A percentile compares a stretch with the other conserved stretches of the same genome.
phyloP scores from a whole-genome alignment of 2,329 filamentous ascomycete species.

The Penicillium nordicum region DNA sequence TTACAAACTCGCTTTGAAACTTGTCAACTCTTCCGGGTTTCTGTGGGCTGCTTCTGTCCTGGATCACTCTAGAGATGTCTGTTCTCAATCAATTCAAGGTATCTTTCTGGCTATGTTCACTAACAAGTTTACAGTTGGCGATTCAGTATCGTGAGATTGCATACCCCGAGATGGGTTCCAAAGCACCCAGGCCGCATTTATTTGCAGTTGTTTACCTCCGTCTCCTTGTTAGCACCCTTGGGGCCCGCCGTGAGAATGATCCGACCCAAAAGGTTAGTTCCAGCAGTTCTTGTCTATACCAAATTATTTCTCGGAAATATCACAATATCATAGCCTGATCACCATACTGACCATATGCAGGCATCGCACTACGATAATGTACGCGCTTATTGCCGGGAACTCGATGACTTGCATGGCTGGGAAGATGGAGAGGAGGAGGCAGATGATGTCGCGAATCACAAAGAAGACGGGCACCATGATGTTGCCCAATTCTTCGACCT shows the following conservation, averaged over 20 bases:
- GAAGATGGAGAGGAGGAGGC: background rate
- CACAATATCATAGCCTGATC: background rate
- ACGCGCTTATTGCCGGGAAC: background rate
- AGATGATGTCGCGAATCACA: background rate
- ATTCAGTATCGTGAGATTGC: background rate
- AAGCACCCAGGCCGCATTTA: background rate
- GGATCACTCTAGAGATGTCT: background rate
- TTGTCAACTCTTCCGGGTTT: background rate
- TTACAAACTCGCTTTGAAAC: background rate
- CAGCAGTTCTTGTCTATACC: background rate
- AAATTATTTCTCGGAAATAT: no score
- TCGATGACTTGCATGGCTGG: background rate
- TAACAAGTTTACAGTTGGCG: background rate
- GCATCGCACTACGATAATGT: background rate
- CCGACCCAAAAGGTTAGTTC: background rate
- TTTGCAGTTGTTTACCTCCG: background rate
- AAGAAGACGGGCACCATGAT: background rate
- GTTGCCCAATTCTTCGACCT: slow-evolving; percentile 1
- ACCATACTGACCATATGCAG: background rate
- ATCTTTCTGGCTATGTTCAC: background rate
- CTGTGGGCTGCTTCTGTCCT: background rate
- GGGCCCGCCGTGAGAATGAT: background rate
- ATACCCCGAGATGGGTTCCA: background rate
- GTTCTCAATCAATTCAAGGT: background rate
- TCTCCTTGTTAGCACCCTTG: background rate